phyloP scores from a whole-genome alignment of 1,284 basidiomycete species.

The Chondrostereum purpureum region DNA sequence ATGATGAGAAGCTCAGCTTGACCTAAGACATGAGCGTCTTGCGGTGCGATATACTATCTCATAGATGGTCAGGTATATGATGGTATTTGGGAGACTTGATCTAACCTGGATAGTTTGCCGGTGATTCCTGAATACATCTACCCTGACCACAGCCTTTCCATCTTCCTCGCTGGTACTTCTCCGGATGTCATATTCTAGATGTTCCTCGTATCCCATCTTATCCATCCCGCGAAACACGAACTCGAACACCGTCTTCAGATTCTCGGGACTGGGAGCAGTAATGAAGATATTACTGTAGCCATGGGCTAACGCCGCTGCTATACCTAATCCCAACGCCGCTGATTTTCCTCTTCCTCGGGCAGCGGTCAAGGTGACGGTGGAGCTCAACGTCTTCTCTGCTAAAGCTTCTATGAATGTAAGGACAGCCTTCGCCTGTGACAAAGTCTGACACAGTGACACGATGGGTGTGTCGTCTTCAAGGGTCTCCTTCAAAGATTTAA shows the following conservation, averaged over 20 bases:
- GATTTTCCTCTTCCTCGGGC: conserved; percentile 96
- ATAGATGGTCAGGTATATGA: conserved; percentile 4
- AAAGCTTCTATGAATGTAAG: conserved; percentile 92
- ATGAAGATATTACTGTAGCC: conserved; percentile 99
- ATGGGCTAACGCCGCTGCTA: conserved; percentile 89
- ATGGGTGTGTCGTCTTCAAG: conserved; percentile 85
- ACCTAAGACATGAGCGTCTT: conserved; percentile 94
- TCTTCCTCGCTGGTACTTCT: conserved; percentile 94
- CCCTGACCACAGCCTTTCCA: conserved; percentile 92
- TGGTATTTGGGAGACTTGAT: no score
- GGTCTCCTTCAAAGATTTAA: conserved; percentile 78
- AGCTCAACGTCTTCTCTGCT: conserved; percentile 87
- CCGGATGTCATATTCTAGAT: conserved; percentile 94
- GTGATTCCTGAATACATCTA: conserved; percentile 91
- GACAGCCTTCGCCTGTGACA: conserved; percentile 90
- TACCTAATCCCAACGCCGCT: conserved; percentile 89
- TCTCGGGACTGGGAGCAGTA: conserved; percentile 96
- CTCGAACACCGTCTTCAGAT: conserved; percentile 96
- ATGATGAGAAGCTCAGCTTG: conserved; percentile 98
- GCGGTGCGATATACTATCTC: conserved; percentile 89
- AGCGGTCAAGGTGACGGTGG: conserved; percentile 93
- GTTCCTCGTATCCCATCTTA: conserved; percentile 93
- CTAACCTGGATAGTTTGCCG: conserved; percentile 89
- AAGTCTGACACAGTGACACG: conserved; percentile 86
- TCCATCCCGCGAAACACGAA: conserved; percentile 98